These are phyloP conservation scores for Daphne laureola DNA, from an alignment of 441 rosid species.

Conservation along the genomic window DNA sequence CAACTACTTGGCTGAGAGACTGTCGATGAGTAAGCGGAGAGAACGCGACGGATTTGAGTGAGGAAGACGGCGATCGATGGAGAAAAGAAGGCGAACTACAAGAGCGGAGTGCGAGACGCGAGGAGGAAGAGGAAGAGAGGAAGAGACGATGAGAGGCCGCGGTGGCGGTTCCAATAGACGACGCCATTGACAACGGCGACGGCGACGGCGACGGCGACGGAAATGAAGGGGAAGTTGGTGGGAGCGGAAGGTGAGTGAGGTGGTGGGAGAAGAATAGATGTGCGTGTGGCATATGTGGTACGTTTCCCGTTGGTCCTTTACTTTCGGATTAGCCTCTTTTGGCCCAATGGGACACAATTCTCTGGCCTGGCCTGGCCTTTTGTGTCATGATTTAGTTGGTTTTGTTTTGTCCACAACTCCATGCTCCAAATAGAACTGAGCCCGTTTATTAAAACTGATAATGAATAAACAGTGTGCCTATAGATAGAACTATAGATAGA, in stretches of 20 bases:
- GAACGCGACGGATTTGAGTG: constrained; percentile 38
- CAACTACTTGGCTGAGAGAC: constrained; percentile 33
- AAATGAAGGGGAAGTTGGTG: constrained; percentile 6
- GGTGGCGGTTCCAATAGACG: constrained; percentile 47
- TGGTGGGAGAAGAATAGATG: constrained; percentile 9
- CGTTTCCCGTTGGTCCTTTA: constrained; percentile 3
- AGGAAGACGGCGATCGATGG: constrained; percentile 23
- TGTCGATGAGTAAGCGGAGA: constrained; percentile 32
- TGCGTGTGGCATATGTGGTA: constrained; percentile 29
- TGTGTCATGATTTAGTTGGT: constrained; percentile 1
- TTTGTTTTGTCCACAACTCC: background rate
- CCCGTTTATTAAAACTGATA: too few relatives aligned
- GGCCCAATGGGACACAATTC: constrained; percentile 1
- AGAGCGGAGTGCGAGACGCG: constrained; percentile 25
- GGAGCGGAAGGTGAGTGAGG: constrained; percentile 9
- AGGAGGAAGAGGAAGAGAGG: constrained; percentile 25
- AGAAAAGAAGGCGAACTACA: constrained; percentile 15
- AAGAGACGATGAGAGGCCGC: constrained; percentile 44
- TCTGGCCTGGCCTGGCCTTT: background rate
- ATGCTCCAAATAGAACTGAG: too few relatives aligned
- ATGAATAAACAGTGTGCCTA: too few relatives aligned
- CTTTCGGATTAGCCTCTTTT: constrained; percentile 9
- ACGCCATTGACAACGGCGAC: constrained; percentile 33
- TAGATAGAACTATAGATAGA: too few relatives aligned
- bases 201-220: constrained; percentile 13